phyloP scores from a whole-genome alignment of 345 rosid species.

The Crucihimalaya himalaica region DNA sequence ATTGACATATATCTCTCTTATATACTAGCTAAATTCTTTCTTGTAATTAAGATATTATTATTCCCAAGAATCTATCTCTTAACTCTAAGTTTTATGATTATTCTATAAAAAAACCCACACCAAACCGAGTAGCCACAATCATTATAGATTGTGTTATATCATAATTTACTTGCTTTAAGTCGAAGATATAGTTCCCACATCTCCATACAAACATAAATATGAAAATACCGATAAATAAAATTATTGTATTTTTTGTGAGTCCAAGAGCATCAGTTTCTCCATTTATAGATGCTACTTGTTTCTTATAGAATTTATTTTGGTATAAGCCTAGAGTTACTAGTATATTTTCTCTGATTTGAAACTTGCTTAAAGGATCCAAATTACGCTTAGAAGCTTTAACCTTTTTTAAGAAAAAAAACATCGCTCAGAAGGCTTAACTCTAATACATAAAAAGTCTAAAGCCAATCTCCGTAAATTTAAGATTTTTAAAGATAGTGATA shows the following conservation, averaged over 20 bases:
- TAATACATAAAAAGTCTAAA: neutral
- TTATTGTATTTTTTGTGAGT: neutral
- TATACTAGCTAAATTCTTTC: too few relatives aligned
- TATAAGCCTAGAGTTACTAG: neutral
- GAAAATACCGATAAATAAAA: neutral
- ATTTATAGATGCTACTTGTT: neutral
- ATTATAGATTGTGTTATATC: constrained; percentile 27
- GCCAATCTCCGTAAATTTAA: neutral
- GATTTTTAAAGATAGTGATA: neutral
- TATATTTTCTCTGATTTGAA: neutral
- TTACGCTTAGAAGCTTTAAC: neutral
- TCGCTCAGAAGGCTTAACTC: neutral
- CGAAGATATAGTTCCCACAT: constrained; percentile 21
- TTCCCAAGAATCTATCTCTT: neutral
- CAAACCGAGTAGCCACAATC: constrained; percentile 21
- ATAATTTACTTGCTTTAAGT: constrained; percentile 30
- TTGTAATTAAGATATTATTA: too few relatives aligned
- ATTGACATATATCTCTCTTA: too few relatives aligned
- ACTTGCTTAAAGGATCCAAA: neutral
- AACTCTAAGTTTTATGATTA: neutral
- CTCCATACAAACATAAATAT: constrained; percentile 13
- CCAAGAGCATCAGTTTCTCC: neutral
- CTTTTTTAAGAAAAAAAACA: too few relatives aligned
- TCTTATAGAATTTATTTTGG: neutral
- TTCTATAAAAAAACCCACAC: constrained; percentile 13